A percentile compares a stretch with the other conserved stretches of the same genome.
Conservation (phyloP, 441 rosid genomes). For the Aquilaria agallochum region DNA sequence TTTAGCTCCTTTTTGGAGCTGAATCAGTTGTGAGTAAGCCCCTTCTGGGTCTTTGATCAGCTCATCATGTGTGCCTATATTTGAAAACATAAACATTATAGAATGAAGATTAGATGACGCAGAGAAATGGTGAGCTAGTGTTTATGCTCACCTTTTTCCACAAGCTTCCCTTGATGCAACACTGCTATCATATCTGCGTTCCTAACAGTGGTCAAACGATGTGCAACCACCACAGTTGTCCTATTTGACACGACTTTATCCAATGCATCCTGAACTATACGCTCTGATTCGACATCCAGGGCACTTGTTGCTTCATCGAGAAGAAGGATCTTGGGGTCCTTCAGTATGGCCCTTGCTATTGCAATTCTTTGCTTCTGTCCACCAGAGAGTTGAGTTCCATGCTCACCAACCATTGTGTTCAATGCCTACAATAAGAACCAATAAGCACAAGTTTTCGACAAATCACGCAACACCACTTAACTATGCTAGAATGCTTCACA, state of each 20-base stretch:
- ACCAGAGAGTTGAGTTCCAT: slow-evolving; percentile 68
- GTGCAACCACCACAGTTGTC: slow-evolving; percentile 79
- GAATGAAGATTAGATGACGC: background rate
- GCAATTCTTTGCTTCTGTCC: slow-evolving; percentile 73
- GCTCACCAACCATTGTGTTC: slow-evolving; percentile 79
- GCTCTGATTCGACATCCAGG: slow-evolving; percentile 70
- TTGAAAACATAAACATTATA: background rate
- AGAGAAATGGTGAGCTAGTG: background rate
- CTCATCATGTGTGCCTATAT: slow-evolving; percentile 54
- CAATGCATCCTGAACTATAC: slow-evolving; percentile 65
- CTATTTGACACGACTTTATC: slow-evolving; percentile 52
- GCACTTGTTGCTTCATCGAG: slow-evolving; percentile 76
- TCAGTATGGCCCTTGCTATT: slow-evolving; percentile 61
- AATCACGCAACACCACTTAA: too few species aligned
- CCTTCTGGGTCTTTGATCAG: slow-evolving; percentile 55
- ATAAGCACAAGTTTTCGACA: background rate
- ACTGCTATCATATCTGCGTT: slow-evolving; percentile 66
- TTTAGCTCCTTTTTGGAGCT: slow-evolving; percentile 54
- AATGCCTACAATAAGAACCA: slow-evolving; percentile 38
- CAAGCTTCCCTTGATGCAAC: slow-evolving; percentile 58
- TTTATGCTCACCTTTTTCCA: slow-evolving; percentile 52
- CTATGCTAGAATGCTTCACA: too few species aligned
- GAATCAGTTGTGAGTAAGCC: slow-evolving; percentile 56
- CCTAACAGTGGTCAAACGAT: slow-evolving; percentile 64
- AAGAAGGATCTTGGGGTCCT: slow-evolving; percentile 57